These are phyloP conservation scores for Blastomyces parvus DNA, from an alignment of 2,329 filamentous ascomycete genomes.

Conservation along the genomic window DNA sequence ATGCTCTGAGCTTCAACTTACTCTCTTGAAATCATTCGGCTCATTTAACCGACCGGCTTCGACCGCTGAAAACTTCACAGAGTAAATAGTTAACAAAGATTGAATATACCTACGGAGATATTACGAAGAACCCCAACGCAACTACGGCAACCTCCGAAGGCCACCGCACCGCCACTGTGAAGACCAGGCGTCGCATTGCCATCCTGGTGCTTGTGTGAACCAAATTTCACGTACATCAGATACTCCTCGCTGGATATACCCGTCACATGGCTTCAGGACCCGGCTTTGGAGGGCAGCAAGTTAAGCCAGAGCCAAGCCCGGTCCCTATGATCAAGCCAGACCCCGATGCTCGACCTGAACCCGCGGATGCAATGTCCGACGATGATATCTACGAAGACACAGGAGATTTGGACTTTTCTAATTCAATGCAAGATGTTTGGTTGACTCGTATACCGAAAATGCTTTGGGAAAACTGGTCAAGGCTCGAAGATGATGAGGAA, in stretches of 20 bases:
- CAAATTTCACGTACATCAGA: neutral
- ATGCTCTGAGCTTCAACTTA: too few species aligned
- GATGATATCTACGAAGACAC: conserved; percentile 64
- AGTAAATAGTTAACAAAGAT: neutral
- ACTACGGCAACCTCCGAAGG: neutral
- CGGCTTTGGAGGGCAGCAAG: neutral
- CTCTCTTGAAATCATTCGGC: neutral
- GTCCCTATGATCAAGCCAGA: conserved; percentile 33
- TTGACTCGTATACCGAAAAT: conserved; percentile 69
- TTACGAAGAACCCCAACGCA: neutral
- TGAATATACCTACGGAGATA: neutral
- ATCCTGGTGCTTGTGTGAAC: neutral
- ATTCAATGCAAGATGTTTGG: conserved; percentile 47
- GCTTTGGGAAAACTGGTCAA: conserved; percentile 69
- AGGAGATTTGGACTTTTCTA: conserved; percentile 52
- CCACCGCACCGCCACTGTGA: neutral
- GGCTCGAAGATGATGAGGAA: conserved; percentile 69
- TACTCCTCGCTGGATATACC: neutral
- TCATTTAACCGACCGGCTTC: neutral
- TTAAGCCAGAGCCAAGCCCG: conserved; percentile 36
- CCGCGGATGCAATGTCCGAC: conserved; percentile 39
- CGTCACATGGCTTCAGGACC: conserved; percentile 3
- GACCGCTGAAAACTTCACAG: neutral
- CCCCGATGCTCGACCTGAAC: conserved; percentile 32
- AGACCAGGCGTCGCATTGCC: neutral